Base-by-base conservation (phyloP, 2,329 filamentous ascomycete genomes). In the Magnaporthiopsis rhizophila region DNA sequence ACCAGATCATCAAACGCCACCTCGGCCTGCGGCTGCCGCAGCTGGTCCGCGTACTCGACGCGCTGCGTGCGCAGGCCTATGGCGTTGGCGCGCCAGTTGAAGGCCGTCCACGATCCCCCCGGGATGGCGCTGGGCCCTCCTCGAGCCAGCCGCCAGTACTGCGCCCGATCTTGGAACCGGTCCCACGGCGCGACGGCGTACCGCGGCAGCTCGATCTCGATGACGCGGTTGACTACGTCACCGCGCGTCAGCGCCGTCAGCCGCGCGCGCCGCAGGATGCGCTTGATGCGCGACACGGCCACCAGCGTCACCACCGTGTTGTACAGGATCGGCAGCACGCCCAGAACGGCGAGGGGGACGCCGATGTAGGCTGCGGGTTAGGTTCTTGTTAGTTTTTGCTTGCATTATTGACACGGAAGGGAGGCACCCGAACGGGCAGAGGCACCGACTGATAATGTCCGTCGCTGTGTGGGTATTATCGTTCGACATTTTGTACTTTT, bases 131-230 rank as follows among this genome's bases (percentile, higher is more conserved):
- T 84, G 0, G 81, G 80, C 15, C 38, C 38, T 63, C 81, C 76
- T 1, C 77, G 72, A 56, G 80, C 80, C 3, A 86, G 74, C 18
- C 76, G 75, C 83, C 86, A 89, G 74, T 89, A 89, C 62, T 83
- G 78, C 0, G 78, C 73, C 15, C 81, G 78, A 62, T 83, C 74
- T 66, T 76, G 74, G 65, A 82, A 81, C 30, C 86, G 79, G 67
- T 87, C 83, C 69, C 83, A 77, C 0, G 86, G 86, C 64, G 82
- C 84, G 61, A 88, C 85, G 4, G 84, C 86, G 69, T 86, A 87
- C 1, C 86, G 81, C 4, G 86, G 86, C 53, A 89, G 77, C 69
- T 89, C 86, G 50, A 89, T 83, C 71, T 89, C 86, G 53, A 89
- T 86, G 63, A 88, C 80, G 56, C 85, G 83, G 65, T 87, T 88